A percentile compares a stretch with the other conserved stretches of the same genome.
Conservation (phyloP, 371 early-diverging fungal species). For the Globomyces sp. region DNA sequence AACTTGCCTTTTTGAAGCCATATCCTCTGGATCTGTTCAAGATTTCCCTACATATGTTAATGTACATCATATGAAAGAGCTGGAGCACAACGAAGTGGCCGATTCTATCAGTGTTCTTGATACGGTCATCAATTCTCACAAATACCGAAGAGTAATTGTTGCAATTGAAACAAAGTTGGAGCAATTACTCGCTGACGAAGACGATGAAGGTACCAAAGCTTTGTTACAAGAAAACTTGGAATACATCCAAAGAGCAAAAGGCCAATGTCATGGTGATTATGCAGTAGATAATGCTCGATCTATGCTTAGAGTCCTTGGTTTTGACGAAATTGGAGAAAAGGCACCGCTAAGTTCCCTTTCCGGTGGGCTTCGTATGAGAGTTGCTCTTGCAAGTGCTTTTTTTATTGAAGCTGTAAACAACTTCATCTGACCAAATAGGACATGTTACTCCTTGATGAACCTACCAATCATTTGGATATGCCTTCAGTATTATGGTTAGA, state of each 20-base stretch:
- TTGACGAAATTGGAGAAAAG: constrained; percentile 15
- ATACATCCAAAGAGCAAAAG: constrained; percentile 21
- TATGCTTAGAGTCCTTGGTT: constrained; percentile 25
- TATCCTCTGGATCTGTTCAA: too few relatives aligned
- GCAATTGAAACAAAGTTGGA: constrained; percentile 18
- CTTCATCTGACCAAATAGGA: too few relatives aligned
- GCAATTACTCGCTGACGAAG: constrained; percentile 15
- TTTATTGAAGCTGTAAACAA: too few relatives aligned
- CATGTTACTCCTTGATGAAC: too few relatives aligned
- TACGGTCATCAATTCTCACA: constrained; percentile 24
- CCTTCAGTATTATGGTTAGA: too few relatives aligned
- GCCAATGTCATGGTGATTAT: constrained; percentile 17
- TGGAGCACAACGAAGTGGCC: constrained; percentile 20
- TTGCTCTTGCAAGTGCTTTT: too few relatives aligned
- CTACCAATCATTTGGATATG: too few relatives aligned
- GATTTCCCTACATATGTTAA: too few relatives aligned
- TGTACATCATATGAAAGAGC: constrained; percentile 5
- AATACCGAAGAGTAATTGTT: constrained; percentile 22
- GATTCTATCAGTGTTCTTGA: constrained; percentile 21
- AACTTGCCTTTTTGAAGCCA: too few relatives aligned
- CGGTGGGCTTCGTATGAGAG: too few relatives aligned
- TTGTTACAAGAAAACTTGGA: constrained; percentile 17
- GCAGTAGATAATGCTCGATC: constrained; percentile 18
- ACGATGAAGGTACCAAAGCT: not conserved
- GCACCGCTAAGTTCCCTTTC: too few relatives aligned